These are phyloP conservation scores for Bocquillonia castaneifolia DNA, from an alignment of 441 rosid genomes.

Conservation along the genomic window DNA sequence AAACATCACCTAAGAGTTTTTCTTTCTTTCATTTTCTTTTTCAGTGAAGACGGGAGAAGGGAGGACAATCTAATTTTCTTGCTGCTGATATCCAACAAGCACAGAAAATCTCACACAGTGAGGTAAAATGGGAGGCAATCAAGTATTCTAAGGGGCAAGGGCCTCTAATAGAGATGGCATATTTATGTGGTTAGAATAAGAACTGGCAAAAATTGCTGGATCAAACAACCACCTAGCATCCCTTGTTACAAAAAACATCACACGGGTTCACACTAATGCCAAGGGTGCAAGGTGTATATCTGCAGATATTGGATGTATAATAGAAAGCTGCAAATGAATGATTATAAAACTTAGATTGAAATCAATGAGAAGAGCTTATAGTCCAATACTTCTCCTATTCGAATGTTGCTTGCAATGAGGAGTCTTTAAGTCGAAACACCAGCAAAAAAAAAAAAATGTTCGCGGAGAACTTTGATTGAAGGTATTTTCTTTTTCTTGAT, in stretches of 20 bases:
- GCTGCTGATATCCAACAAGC: too few relatives aligned
- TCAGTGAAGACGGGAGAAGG: too few relatives aligned
- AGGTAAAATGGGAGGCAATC: too few relatives aligned
- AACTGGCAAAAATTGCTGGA: background rate
- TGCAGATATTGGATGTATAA: background rate
- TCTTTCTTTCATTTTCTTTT: too few relatives aligned
- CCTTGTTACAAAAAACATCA: background rate
- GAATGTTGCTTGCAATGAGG: background rate
- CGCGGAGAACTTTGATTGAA: background rate
- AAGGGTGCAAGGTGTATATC: background rate
- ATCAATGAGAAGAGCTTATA: background rate
- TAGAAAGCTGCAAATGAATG: background rate
- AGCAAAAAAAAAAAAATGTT: background rate
- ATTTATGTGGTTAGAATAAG: background rate
- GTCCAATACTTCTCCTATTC: background rate
- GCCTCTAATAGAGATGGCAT: too few relatives aligned
- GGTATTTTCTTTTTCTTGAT: background rate
- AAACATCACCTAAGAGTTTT: too few relatives aligned
- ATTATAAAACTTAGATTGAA: background rate
- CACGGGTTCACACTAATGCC: background rate
- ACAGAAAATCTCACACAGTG: too few relatives aligned
- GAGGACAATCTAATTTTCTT: too few relatives aligned
- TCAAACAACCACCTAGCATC: background rate
- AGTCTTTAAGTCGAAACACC: too few relatives aligned
- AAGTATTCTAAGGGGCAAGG: too few relatives aligned